Conservation (phyloP, 2,329 filamentous ascomycete genomes). For the Cercospora sp. region DNA sequence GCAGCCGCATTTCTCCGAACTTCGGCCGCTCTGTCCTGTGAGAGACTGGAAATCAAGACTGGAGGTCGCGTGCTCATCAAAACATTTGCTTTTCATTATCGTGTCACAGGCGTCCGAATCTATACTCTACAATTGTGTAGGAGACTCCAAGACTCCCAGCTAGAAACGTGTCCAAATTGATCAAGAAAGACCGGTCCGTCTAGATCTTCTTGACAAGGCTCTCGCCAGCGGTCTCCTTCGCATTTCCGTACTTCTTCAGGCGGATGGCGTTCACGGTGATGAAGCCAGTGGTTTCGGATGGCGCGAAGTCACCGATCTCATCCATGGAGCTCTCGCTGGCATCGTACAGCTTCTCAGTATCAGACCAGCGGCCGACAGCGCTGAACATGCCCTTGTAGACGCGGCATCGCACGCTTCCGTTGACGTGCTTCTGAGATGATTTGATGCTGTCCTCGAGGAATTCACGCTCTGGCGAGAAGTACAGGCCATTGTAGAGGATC, state of each 20-base stretch:
- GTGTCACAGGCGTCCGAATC: conserved; percentile 7
- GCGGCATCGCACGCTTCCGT: conserved; percentile 62
- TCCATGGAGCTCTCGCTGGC: conserved; percentile 69
- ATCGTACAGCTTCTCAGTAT: conserved; percentile 70
- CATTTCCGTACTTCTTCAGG: conserved; percentile 47
- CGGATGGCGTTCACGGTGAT: conserved; percentile 68
- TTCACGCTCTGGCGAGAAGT: conserved; percentile 71
- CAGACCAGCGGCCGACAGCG: conserved; percentile 59
- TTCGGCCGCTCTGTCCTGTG: not conserved
- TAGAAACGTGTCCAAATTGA: not conserved
- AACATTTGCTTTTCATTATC: conserved; percentile 4
- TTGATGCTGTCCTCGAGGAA: conserved; percentile 67
- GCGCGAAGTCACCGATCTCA: conserved; percentile 66
- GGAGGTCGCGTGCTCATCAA: not conserved
- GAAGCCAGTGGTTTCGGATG: conserved; percentile 66
- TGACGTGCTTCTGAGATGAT: conserved; percentile 61
- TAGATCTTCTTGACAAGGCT: conserved; percentile 34
- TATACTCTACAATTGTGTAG: conserved; percentile 10
- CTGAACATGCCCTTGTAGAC: conserved; percentile 67
- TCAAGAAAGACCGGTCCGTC: not conserved
- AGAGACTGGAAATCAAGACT: conserved; percentile 1
- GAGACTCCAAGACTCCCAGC: conserved; percentile 10
- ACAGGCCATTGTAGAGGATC: conserved; percentile 61
- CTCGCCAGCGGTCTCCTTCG: conserved; percentile 41
- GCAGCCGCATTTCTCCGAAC: not conserved